phyloP scores from a whole-genome alignment of 1,139 yeast species.

The Protomyces inouyei region DNA sequence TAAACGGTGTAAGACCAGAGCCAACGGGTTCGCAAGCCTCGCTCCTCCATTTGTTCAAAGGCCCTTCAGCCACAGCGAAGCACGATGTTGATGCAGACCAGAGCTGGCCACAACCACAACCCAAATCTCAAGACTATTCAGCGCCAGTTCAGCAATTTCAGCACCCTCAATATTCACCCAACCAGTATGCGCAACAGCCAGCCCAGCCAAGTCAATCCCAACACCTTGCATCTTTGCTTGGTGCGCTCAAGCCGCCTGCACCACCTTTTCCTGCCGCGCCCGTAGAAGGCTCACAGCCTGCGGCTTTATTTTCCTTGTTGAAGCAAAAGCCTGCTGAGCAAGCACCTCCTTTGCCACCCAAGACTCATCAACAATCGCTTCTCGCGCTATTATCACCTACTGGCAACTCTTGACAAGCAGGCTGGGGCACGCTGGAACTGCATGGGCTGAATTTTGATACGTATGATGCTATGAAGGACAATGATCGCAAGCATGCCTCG shows the following conservation, averaged over 20 bases:
- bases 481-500: background rate
- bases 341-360: background rate
- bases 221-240: background rate
- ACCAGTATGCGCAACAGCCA: background rate
- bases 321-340: background rate
- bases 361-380: slow-evolving; percentile 17
- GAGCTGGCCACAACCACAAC: no score
- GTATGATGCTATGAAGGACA: background rate
- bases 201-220: background rate
- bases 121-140: background rate
- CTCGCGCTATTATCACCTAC: slow-evolving; percentile 9
- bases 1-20: background rate
- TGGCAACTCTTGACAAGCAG: background rate
- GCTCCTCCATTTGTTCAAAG: background rate
- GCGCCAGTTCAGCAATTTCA: background rate
- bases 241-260: background rate
- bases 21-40: background rate
- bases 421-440: background rate
- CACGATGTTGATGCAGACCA: background rate
- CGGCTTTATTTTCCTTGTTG: background rate
- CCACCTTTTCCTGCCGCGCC: background rate
- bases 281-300: background rate
- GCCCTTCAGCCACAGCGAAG: background rate
- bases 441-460: background rate
- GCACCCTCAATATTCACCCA: background rate